A percentile compares a stretch with the other conserved stretches of the same genome.
phyloP scores from a whole-genome alignment of 139 green algal species.

The Coelastrella sp. region DNA sequence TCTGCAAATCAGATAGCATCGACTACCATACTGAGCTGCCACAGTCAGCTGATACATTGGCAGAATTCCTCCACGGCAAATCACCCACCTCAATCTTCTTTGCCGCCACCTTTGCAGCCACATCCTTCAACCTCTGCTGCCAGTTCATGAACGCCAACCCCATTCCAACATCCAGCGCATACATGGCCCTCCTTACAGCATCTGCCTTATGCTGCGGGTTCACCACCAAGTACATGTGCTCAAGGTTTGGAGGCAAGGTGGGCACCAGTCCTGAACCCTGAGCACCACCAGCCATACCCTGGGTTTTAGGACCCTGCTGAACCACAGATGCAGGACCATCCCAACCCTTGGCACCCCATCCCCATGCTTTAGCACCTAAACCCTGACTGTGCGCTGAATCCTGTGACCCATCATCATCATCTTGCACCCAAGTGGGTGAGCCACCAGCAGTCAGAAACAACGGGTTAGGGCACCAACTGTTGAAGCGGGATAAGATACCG shows the following conservation, averaged over 20 bases:
- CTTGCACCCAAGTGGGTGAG: background rate
- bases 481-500: conserved; percentile 64
- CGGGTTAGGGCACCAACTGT: conserved; percentile 71
- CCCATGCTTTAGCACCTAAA: conserved; percentile 48
- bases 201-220: conserved; percentile 77
- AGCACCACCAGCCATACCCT: conserved; percentile 58
- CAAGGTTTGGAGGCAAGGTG: conserved; percentile 76
- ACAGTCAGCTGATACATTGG: too few relatives aligned
- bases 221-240: conserved; percentile 70
- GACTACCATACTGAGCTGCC: too few relatives aligned
- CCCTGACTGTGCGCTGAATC: background rate
- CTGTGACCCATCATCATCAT: background rate
- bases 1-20: too few relatives aligned
- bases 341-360: conserved; percentile 67
- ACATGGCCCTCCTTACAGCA: conserved; percentile 80
- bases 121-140: conserved; percentile 87
- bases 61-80: too few relatives aligned
- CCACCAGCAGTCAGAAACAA: conserved; percentile 49
- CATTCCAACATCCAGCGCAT: conserved; percentile 80
- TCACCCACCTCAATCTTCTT: conserved; percentile 76
- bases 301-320: conserved; percentile 36
- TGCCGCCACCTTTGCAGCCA: conserved; percentile 85
- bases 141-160: conserved; percentile 98
- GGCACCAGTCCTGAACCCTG: conserved; percentile 60
- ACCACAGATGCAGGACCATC: conserved; percentile 53